Evolutionary conservation across 108 stramenopile genomes (phyloP), one percentile per base, ranked within the genome.

Genomic region (Fistulifera solaris): DNA sequence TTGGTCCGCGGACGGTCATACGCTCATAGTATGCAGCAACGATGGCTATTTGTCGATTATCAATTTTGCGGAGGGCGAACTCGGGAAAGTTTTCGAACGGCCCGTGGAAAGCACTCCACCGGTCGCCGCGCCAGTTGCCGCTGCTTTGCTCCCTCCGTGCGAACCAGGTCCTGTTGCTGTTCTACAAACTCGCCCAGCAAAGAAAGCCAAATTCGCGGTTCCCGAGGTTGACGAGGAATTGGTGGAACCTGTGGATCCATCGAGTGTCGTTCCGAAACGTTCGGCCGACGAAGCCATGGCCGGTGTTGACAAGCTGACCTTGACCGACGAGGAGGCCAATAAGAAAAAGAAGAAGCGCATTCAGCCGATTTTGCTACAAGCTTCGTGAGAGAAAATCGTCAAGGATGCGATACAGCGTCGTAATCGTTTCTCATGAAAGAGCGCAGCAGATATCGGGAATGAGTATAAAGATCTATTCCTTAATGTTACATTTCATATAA

Each of bases 1-100:
- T 48, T 94, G 93, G 93, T 80, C 89, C 10, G 15, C 67, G 1
- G 89, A 94, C 70, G 93, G 87, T 27, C 67, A 48, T 46, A 63
- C 66, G 23, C 64, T 94, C 54, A 61, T 94, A 57, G 83, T 94
- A 8, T 79, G 68, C 22, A 87, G 85, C 54, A 62, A 78, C 10
- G 93, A 94, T 74, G 93, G 93, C 31, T 94, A 94, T 59, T 51
- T 94, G 23, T 81, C 80, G 16, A 72, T 89, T 53, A 28, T 90
- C 14, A 68, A 50, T 47, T 94, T 94, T 74, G 74, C 51, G 18
- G 55, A 67, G 17, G 85, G 81, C n/a, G 93, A 94, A 63, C 42
- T 90, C 25, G 93, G 87, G 18, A 61, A 76, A 18, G 62, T 58
- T 0, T 73, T 68, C 51, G 28, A 6, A 3, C 31, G 31, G 8